Conservation (phyloP, 2,329 filamentous ascomycete species). For the Stagonosporopsis tanaceti region DNA sequence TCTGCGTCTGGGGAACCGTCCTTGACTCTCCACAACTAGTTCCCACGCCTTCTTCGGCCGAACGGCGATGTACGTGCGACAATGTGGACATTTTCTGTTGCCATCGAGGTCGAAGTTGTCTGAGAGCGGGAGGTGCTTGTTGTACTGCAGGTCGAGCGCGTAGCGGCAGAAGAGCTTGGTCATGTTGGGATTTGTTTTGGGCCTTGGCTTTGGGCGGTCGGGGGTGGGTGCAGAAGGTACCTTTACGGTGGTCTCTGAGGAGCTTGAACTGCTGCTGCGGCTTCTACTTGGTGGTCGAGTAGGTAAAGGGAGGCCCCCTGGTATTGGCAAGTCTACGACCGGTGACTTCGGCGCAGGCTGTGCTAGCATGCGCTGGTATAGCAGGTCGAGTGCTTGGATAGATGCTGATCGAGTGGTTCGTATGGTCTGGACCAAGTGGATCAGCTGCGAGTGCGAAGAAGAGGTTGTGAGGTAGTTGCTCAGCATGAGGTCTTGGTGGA, state of each 20-base stretch:
- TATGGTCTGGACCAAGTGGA: conserved; percentile 37
- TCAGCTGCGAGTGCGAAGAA: conserved; percentile 39
- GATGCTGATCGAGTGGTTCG: conserved; percentile 37
- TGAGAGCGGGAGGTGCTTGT: conserved; percentile 30
- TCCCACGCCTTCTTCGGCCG: conserved; percentile 43
- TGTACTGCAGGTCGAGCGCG: conserved; percentile 40
- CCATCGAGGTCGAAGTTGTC: conserved; percentile 35
- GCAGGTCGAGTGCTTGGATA: conserved; percentile 38
- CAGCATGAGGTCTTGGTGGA: conserved; percentile 39
- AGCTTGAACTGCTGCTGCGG: conserved; percentile 15
- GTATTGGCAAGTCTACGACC: conserved; percentile 21
- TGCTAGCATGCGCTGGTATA: conserved; percentile 40
- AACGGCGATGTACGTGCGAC: conserved; percentile 30
- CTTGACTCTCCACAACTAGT: conserved; percentile 26
- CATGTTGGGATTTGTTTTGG: conserved; percentile 7
- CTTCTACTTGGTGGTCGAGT: conserved; percentile 6
- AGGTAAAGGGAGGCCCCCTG: conserved; percentile 29
- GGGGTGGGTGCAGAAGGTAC: conserved; percentile 1
- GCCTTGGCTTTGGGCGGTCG: conserved; percentile 8
- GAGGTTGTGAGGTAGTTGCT: conserved; percentile 33
- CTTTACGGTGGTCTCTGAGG: not conserved
- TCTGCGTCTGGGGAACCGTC: conserved; percentile 15
- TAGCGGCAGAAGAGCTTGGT: conserved; percentile 42
- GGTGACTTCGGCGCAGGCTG: conserved; percentile 9
- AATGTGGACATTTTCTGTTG: conserved; percentile 40